Conservation (phyloP, 2,329 filamentous ascomycete species). For the Microsporum ferrugineum region DNA sequence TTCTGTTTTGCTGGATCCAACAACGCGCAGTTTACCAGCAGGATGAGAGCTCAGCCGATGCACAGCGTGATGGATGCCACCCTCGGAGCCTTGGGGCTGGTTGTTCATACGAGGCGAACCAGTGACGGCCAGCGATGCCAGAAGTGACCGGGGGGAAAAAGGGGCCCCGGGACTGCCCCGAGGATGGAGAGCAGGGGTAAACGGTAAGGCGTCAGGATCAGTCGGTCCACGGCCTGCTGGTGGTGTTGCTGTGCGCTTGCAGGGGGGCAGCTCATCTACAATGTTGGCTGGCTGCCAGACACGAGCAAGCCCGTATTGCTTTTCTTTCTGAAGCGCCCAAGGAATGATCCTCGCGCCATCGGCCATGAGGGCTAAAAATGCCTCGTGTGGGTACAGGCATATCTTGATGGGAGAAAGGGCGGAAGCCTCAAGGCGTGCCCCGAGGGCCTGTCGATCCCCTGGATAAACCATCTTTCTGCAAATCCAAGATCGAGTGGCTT, state of each 20-base stretch:
- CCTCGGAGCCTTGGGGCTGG: neutral
- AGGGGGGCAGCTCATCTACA: neutral
- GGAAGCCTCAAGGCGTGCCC: neutral
- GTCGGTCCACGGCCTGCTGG: neutral
- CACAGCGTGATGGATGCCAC: neutral
- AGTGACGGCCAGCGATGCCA: neutral
- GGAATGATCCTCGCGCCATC: neutral
- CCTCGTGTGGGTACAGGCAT: neutral
- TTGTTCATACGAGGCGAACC: neutral
- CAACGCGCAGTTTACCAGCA: too few relatives aligned
- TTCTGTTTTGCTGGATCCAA: neutral
- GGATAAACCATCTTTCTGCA: neutral
- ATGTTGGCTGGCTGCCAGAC: neutral
- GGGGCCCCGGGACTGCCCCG: neutral
- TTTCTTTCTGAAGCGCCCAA: neutral
- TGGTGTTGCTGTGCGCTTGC: neutral
- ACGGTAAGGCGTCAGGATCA: neutral
- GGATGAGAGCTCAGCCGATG: too few relatives aligned
- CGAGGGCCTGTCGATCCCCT: neutral
- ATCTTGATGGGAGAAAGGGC: neutral
- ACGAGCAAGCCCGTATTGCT: neutral
- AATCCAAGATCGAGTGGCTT: neutral
- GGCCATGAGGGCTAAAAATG: neutral
- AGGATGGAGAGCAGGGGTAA: neutral
- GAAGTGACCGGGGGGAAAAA: neutral